Evolutionary conservation across 345 rosid species (phyloP).

Genomic region (Excoecaria agallocha): DNA sequence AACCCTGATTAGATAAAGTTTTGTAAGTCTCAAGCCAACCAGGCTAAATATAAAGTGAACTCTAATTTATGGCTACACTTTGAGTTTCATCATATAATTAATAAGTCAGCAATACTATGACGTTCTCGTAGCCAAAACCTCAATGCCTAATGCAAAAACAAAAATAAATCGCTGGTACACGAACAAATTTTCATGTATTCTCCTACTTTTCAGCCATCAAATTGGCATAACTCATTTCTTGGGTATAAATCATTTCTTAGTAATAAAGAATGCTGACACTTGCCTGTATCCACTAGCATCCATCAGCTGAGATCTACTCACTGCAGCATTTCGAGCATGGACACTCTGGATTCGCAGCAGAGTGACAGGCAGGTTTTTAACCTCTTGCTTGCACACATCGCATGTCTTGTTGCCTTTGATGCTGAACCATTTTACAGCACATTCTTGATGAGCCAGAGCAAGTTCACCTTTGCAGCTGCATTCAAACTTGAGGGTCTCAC

Average conservation of each 20-base stretch:
- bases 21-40: constrained; percentile 10
- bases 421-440: constrained; percentile 94
- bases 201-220: background rate
- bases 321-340: constrained; percentile 32
- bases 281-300: constrained; percentile 50
- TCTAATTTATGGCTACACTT: background rate
- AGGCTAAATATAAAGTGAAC: background rate
- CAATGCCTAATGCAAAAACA: background rate
- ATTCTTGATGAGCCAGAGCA: constrained; percentile 87
- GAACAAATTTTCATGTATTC: background rate
- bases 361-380: constrained; percentile 79
- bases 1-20: constrained; percentile 43
- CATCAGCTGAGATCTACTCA: constrained; percentile 26
- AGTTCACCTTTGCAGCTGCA: constrained; percentile 99
- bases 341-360: constrained; percentile 68
- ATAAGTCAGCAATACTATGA: background rate
- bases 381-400: constrained; percentile 89
- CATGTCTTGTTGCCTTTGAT: constrained; percentile 92
- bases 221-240: background rate
- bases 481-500: constrained; percentile 94
- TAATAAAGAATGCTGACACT: background rate
- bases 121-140: background rate
- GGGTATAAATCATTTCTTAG: background rate
- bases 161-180: background rate
- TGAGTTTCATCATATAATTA: background rate